Base-by-base conservation (phyloP, 495 filamentous ascomycete species). In the Podospora didyma region DNA sequence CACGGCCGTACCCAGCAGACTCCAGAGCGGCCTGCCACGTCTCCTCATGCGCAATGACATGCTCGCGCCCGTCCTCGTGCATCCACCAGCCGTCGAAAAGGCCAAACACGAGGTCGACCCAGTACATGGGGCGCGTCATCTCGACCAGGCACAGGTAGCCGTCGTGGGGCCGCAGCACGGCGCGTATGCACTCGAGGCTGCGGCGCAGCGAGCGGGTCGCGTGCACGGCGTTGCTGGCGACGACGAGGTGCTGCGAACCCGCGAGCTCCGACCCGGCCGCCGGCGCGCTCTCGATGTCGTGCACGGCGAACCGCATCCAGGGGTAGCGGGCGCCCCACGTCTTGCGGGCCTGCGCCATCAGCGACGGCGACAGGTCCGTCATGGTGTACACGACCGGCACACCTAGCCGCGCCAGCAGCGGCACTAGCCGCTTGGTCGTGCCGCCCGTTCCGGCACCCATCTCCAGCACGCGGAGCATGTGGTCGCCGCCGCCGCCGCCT, bases 51-150 rank as follows among this genome's bases (percentile, higher is more conserved):
- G 71, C 70, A 19, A 82, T 62, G 1, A 76, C 77, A 57, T 83
- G 77, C 3, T 51, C 61, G 0, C 78, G 73, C 0, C 78, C 77
- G 54, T 83, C 79, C 7, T 78, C 71, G 23, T 76, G 79, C 7
- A 75, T 61, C 79, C 79, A 83, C 80, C 80, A 82, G 0, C 79
- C 79, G 17, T 78, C 72, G 0, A 82, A 66, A 2, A 78, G 60
- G 4, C 79, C 79, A 51, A 78, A 81, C 10, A 79, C 69, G 34
- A 83, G 54, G 49, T 83, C 78, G 7, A 80, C 63, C 60, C 72
- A 77, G 53, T 69, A 72, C 0, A 61, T 60, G 3, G 60, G 58
- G 24, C 56, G 64, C 4, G 75, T 75, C 14, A 70, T 39, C 53
- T 78, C 75, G 23, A 67, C 54, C 23, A 76, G 56, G 11, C 73